These are phyloP conservation scores for Tetragonia tetragonoides DNA, from an alignment of 148 eudicot species.

Conservation along the genomic window DNA sequence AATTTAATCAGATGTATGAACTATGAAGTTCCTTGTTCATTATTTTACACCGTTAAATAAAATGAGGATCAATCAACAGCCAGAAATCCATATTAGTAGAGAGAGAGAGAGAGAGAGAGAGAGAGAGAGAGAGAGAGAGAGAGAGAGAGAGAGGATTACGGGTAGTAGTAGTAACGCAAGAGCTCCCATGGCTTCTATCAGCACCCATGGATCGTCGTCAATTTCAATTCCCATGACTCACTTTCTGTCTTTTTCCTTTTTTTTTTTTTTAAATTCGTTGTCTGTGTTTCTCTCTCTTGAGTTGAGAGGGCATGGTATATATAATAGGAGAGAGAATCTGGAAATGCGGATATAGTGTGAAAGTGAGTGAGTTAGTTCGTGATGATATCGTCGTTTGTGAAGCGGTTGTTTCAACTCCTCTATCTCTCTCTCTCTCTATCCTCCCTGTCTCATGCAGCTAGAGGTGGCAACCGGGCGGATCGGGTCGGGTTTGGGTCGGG, in stretches of 20 bases:
- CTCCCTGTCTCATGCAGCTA: no score
- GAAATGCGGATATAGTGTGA: no score
- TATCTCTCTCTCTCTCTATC: no score
- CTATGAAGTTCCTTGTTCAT: no score
- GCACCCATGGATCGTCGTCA: slow-evolving; percentile 16
- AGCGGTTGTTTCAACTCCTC: no score
- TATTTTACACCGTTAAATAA: not conserved
- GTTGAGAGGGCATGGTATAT: not conserved
- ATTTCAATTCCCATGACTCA: no score
- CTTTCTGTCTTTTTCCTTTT: not conserved
- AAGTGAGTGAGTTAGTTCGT: no score
- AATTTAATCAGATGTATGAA: not conserved
- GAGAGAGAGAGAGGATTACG: not conserved
- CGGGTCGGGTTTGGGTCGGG: no score
- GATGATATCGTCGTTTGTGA: no score
- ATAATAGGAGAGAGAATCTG: not conserved
- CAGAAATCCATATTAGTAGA: not conserved
- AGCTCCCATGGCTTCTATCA: slow-evolving; percentile 23
- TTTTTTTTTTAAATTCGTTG: not conserved
- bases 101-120: not conserved
- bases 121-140: not conserved
- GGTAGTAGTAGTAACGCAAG: slow-evolving; percentile 16
- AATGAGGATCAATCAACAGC: not conserved
- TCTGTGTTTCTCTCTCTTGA: not conserved
- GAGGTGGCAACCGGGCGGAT: no score